Evolutionary conservation across 169 alveolate genomes (phyloP), one percentile per base, ranked within the genome.

Genomic region (Plasmodium inui): DNA sequence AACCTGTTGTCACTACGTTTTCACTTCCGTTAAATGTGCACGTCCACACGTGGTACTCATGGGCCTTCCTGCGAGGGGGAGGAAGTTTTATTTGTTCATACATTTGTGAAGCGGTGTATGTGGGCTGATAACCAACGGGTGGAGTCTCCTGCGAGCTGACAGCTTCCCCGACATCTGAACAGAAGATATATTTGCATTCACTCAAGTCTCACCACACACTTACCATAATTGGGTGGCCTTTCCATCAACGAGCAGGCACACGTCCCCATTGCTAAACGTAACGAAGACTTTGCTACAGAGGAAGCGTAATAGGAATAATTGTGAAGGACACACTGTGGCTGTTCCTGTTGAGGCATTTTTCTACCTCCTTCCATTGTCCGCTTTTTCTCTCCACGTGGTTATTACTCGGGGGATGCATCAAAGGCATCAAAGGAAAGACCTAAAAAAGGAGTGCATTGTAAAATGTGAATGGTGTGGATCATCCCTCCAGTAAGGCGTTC

Each of bases 21-120:
- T 88, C 89, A 53, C 32, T 67, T 44, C 89, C 94, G 32, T 37
- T 61, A 53, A 88, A 88, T 79, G 88, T 67, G 72, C 94, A 88
- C 6, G 78, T 34, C 94, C 94, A 88, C 50, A 88, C 89, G 71
- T 88, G 94, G 72, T 88, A 88, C 12, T 88, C 94, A 80, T 88
- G 94, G 19, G 89, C 94, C 73, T 53, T 76, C 94, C 94, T 88
- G 93, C 14, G 22, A 67, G 5, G n/a, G 61, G n/a, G 37, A 17
- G 76, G 34, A 1, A 4, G 26, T 5, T 19, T 19, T n/a, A 67
- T 22, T 19, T 67, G 76, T 67, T n/a, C 30, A 26, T n/a, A 37
- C 30, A 8, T 19, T 19, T 26, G 10, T 67, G 37, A 26, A 28
- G 10, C 37, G 9, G 26, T 19, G 37, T 67, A 28, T n/a, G 3